Base-by-base conservation (phyloP, 495 filamentous ascomycete genomes). In the Aspergillus steynii region DNA sequence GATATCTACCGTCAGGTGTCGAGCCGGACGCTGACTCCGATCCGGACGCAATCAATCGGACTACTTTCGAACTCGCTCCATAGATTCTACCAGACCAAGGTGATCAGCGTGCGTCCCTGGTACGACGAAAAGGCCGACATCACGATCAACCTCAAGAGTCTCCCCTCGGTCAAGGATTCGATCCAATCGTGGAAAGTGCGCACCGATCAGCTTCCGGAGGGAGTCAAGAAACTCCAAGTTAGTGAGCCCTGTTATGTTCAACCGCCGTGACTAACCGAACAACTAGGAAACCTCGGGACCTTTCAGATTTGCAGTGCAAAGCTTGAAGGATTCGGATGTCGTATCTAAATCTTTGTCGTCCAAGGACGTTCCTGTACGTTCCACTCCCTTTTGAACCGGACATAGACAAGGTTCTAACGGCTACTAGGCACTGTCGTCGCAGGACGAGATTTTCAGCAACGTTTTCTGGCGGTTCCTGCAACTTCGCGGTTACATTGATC, bases 391-490 rank as follows among this genome's bases (percentile, higher is more conserved):
- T 37, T 12, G 20, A 1, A 29, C 27, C 5, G 15, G 12, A 4
- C 15, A 45, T 32, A 27, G n/a, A 52, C 12, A 15, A 10, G 9
- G 15, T 45, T 28, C 67, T 64, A 29, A 60, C 48, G 28, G 2
- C n/a, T 26, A 4, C 55, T 46, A 81, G 78, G 53, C 56, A 25
- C 51, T 80, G 15, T 77, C 74, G 37, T 82, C 83, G n/a, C 80
- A 84, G 59, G 81, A 88, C n/a, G 84, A 96, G 63, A 83, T 98
- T 52, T 73, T 88, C 10, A 84, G 85, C 25, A 91, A 97, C 68
- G 84, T 89, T 3, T 74, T 92, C 53, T 96, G 91, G 89, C 85
- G 91, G 47, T 94, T 96, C 72, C 78, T 98, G 31, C 92, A 97
- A 71, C 79, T 98, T 47, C 88, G 93, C 51, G 92, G 85, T 9